These are phyloP conservation scores for Ganoderma multipileum DNA, from an alignment of 1,284 basidiomycete species.

Conservation along the genomic window DNA sequence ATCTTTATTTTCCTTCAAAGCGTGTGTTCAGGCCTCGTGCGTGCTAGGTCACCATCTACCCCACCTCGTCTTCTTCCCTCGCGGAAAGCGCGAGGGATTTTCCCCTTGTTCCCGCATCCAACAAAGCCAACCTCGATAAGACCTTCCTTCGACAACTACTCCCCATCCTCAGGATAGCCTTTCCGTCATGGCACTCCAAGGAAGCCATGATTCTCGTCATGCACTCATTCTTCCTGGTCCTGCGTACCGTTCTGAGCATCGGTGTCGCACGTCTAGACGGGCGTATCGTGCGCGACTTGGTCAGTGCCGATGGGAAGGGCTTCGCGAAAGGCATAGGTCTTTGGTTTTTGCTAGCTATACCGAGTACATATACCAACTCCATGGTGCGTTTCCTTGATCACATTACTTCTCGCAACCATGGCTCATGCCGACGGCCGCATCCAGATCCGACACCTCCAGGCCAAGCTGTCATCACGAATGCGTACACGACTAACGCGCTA, in stretches of 20 bases:
- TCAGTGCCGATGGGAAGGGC: constrained; percentile 85
- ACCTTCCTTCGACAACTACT: constrained; percentile 83
- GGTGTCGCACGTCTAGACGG: constrained; percentile 92
- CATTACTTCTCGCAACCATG: neutral
- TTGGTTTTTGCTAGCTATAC: constrained; percentile 92
- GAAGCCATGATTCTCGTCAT: constrained; percentile 81
- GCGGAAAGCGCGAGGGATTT: constrained; percentile 58
- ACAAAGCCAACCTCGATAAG: constrained; percentile 79
- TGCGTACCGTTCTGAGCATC: constrained; percentile 88
- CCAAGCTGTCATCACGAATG: constrained; percentile 87
- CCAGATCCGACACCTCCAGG: constrained; percentile 90
- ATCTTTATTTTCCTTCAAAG: neutral
- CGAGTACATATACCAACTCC: constrained; percentile 95
- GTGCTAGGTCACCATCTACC: constrained; percentile 30
- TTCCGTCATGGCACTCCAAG: constrained; percentile 76
- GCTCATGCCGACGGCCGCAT: neutral
- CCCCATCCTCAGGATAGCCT: constrained; percentile 79
- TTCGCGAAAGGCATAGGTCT: constrained; percentile 85
- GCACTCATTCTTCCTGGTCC: constrained; percentile 89
- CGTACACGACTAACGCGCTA: constrained; percentile 91
- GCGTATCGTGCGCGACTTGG: constrained; percentile 88
- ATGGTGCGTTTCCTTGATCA: constrained; percentile 63
- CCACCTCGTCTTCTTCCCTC: constrained; percentile 53
- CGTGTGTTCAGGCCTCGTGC: neutral
- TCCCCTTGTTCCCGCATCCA: constrained; percentile 54